Evolutionary conservation across 306 rosid genomes (phyloP).

Genomic region (Vachellia pachyceras): DNA sequence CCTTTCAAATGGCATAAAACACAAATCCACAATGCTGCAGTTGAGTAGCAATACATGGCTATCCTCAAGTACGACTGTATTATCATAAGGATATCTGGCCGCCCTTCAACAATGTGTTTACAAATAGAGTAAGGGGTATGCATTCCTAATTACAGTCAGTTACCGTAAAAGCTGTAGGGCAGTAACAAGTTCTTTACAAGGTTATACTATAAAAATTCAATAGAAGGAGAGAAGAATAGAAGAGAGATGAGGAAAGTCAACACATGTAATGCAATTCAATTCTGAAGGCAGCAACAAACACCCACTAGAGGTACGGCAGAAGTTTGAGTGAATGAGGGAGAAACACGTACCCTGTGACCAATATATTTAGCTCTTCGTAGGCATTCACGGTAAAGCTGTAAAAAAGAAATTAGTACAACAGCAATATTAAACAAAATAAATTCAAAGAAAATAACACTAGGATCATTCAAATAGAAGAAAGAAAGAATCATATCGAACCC

Average conservation of each 20-base stretch:
- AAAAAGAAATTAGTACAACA: not conserved
- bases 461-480: not conserved
- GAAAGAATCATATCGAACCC: slow-evolving; percentile 53
- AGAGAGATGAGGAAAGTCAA: not conserved
- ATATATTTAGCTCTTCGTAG: slow-evolving; percentile 88
- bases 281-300: slow-evolving; percentile 12
- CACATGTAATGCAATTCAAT: not conserved
- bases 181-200: not conserved
- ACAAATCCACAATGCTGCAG: not conserved
- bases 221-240: not conserved
- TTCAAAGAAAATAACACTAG: not conserved
- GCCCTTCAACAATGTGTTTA: not conserved
- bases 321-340: not conserved
- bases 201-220: not conserved
- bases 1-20: not conserved
- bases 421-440: not conserved
- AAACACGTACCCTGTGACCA: slow-evolving; percentile 71
- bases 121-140: not conserved
- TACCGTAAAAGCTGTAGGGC: not conserved
- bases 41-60: not conserved
- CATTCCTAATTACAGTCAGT: not conserved
- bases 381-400: slow-evolving; percentile 92
- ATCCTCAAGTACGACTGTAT: not conserved
- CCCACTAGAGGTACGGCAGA: not conserved
- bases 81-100: not conserved